Percentiles rank a stretch among this genome's conserved stretches.
Conservation (phyloP, 1,284 basidiomycete genomes). For the Ganoderma multipileum region DNA sequence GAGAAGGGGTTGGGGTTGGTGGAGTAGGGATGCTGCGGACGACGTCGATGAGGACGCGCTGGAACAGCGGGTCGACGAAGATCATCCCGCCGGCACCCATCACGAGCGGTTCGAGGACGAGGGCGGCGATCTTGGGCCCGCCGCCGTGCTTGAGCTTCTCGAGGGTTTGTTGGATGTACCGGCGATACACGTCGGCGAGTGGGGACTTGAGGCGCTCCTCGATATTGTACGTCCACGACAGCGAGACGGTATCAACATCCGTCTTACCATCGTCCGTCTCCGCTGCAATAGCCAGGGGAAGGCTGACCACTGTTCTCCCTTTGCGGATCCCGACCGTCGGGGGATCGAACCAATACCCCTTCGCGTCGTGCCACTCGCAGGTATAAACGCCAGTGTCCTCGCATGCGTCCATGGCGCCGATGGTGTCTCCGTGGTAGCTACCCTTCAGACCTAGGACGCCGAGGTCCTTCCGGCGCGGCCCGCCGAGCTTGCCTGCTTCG, state of each 20-base stretch:
- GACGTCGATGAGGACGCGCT: constrained; percentile 85
- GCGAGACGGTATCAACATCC: constrained; percentile 48
- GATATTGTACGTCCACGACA: constrained; percentile 81
- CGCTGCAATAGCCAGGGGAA: constrained; percentile 60
- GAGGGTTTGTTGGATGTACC: constrained; percentile 64
- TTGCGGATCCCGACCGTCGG: constrained; percentile 78
- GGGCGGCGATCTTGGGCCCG: constrained; percentile 63
- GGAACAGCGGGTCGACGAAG: constrained; percentile 97
- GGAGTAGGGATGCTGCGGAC: constrained; percentile 55
- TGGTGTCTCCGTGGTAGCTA: constrained; percentile 98
- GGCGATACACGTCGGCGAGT: constrained; percentile 72
- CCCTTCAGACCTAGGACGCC: constrained; percentile 91
- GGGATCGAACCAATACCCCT: constrained; percentile 94
- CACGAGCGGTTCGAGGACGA: constrained; percentile 92
- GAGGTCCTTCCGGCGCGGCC: constrained; percentile 59
- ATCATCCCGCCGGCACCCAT: constrained; percentile 98
- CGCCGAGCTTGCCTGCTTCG: constrained; percentile 44
- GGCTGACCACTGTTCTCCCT: constrained; percentile 63
- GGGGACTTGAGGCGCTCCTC: constrained; percentile 62
- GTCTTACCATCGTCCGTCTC: constrained; percentile 41
- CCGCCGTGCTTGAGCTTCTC: constrained; percentile 52
- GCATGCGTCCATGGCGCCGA: constrained; percentile 96
- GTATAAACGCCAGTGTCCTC: constrained; percentile 87
- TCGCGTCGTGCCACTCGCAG: constrained; percentile 95
- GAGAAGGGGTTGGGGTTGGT: constrained; percentile 10